These are phyloP conservation scores for Stereum hirsutum DNA, from an alignment of 1,284 basidiomycete genomes.

Conservation along the genomic window DNA sequence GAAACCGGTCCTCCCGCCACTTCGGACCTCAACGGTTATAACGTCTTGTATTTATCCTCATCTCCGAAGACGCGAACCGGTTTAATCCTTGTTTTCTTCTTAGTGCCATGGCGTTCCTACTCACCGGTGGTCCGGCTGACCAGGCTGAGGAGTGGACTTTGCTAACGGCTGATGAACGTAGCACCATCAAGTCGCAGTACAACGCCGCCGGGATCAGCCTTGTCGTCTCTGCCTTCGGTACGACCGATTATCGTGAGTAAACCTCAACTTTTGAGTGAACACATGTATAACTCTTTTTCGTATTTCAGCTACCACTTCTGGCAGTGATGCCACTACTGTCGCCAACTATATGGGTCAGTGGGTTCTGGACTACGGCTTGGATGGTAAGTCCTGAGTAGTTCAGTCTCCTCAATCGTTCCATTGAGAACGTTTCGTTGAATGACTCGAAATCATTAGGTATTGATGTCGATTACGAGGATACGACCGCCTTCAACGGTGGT, in stretches of 20 bases:
- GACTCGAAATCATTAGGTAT: too few relatives aligned
- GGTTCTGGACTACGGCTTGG: conserved; percentile 38
- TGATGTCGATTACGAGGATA: conserved; percentile 52
- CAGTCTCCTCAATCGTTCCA: too few relatives aligned
- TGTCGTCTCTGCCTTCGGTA: conserved; percentile 40
- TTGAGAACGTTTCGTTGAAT: too few relatives aligned
- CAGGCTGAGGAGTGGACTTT: conserved; percentile 32
- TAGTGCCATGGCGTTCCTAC: conserved; percentile 34
- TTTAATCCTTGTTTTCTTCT: too few relatives aligned
- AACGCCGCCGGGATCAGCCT: conserved; percentile 35
- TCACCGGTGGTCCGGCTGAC: conserved; percentile 31
- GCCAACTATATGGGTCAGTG: conserved; percentile 40
- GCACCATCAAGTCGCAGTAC: conserved; percentile 30
- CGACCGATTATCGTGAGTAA: conserved; percentile 40
- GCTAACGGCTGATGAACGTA: conserved; percentile 23
- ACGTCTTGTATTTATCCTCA: conserved; percentile 35
- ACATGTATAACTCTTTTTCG: too few relatives aligned
- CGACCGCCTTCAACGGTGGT: conserved; percentile 32
- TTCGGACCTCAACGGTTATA: conserved; percentile 34
- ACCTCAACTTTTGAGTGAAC: too few relatives aligned
- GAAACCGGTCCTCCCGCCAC: conserved; percentile 26
- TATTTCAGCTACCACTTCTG: conserved; percentile 36
- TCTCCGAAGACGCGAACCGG: too few relatives aligned
- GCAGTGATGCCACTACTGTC: conserved; percentile 26
- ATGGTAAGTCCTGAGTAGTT: too few relatives aligned